A percentile compares a stretch with the other conserved stretches of the same genome.
Evolutionary conservation across 2,329 filamentous ascomycete genomes (phyloP).

Genomic region (Cercospora janseana): DNA sequence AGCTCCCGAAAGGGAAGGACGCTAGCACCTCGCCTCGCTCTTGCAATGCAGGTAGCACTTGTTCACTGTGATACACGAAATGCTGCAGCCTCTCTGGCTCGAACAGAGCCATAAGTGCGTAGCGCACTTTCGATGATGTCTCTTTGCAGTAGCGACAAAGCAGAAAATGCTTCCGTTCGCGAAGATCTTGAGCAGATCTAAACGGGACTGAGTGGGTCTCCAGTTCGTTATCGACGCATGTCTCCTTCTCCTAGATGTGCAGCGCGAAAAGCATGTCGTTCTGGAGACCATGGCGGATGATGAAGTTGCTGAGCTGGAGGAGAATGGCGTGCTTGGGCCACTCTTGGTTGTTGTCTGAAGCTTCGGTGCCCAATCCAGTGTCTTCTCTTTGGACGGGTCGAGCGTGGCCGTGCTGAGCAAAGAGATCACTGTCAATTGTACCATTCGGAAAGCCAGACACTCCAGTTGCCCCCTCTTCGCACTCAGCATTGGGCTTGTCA

Average conservation of each 20-base stretch:
- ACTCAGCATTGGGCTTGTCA: too few species aligned
- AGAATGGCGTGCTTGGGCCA: not conserved
- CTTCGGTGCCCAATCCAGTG: not conserved
- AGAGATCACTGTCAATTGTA: too few species aligned
- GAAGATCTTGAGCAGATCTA: not conserved
- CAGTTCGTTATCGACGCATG: not conserved
- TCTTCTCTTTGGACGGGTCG: too few species aligned
- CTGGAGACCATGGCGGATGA: not conserved
- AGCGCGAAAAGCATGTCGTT: slow-evolving; percentile 2
- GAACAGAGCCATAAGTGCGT: not conserved
- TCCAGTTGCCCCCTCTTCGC: too few species aligned
- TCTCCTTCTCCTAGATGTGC: slow-evolving; percentile 1
- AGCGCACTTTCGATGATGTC: not conserved
- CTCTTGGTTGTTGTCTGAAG: not conserved
- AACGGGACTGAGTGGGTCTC: not conserved
- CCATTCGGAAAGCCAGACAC: too few species aligned
- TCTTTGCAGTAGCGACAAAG: not conserved
- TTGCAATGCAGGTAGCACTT: not conserved
- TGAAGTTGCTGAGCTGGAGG: not conserved
- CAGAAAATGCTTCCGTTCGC: not conserved
- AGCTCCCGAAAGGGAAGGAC: too few species aligned
- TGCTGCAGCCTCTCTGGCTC: not conserved
- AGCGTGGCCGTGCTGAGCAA: too few species aligned
- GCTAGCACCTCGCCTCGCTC: not conserved
- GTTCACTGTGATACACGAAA: not conserved